Evolutionary conservation across 768 basidiomycete genomes (phyloP).

Genomic region (Leccinum fibrillosum): DNA sequence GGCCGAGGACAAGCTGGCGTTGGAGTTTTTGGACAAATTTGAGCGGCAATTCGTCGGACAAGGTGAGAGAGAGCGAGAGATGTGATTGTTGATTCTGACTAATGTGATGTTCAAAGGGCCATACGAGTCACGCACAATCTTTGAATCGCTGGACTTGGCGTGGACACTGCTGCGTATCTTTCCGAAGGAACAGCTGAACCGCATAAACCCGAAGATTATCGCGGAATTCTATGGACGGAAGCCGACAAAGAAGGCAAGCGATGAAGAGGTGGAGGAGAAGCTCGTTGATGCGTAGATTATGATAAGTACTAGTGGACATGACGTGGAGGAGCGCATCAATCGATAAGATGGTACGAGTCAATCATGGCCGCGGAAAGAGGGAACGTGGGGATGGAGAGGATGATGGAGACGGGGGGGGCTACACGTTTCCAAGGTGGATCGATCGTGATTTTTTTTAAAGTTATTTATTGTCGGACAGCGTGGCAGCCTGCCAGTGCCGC

Average conservation of each 20-base stretch:
- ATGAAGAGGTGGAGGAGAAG: slow-evolving; percentile 41
- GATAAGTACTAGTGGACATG: neutral
- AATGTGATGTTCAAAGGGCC: slow-evolving; percentile 49
- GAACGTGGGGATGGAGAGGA: slow-evolving; percentile 14
- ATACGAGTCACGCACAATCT: slow-evolving; percentile 94
- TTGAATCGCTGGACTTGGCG: slow-evolving; percentile 95
- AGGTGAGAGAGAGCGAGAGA: slow-evolving; percentile 49
- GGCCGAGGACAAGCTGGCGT: slow-evolving; percentile 90
- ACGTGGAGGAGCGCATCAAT: slow-evolving; percentile 1
- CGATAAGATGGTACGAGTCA: slow-evolving; percentile 23
- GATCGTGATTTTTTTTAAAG: slow-evolving; percentile 17
- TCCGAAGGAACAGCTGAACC: slow-evolving; percentile 98
- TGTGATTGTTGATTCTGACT: rapidly evolving
- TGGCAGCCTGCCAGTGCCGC: slow-evolving; percentile 29
- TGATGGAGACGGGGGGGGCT: neutral
- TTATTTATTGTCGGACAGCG: slow-evolving; percentile 23
- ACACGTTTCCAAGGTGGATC: slow-evolving; percentile 16
- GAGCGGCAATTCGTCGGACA: slow-evolving; percentile 97
- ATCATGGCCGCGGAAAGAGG: slow-evolving; percentile 10
- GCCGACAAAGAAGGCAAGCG: slow-evolving; percentile 58
- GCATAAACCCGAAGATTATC: slow-evolving; percentile 96
- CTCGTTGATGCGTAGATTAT: slow-evolving; percentile 59
- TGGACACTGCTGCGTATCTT: slow-evolving; percentile 97
- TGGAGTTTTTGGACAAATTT: slow-evolving; percentile 98
- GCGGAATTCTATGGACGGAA: slow-evolving; percentile 91